Evolutionary conservation across 1,284 basidiomycete genomes (phyloP).

Genomic region (Acaromyces ingoldii): DNA sequence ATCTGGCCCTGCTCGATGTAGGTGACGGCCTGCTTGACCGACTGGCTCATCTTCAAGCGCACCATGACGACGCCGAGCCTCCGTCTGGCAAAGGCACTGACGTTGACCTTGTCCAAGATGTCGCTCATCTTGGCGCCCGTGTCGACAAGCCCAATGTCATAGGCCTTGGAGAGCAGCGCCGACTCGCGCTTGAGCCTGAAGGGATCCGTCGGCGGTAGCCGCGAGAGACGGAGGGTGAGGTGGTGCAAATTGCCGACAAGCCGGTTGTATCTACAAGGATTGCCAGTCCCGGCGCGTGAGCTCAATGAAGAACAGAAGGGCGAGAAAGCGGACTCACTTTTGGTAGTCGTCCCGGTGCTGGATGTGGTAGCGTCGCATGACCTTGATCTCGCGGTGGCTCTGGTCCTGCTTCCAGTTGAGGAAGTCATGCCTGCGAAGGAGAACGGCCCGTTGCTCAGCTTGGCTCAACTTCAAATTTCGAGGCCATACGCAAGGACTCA

Average conservation of each 20-base stretch:
- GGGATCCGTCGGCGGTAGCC: conserved; percentile 83
- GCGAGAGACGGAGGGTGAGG: conserved; percentile 78
- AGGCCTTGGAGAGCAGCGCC: conserved; percentile 85
- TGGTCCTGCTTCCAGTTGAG: conserved; percentile 93
- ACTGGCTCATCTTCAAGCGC: conserved; percentile 85
- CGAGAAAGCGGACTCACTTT: conserved; percentile 59
- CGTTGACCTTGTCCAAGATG: conserved; percentile 74
- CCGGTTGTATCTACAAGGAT: conserved; percentile 75
- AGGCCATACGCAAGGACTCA: conserved; percentile 17
- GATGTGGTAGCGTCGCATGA: conserved; percentile 86
- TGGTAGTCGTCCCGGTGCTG: conserved; percentile 77
- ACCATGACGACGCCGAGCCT: conserved; percentile 89
- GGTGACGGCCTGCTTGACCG: conserved; percentile 90
- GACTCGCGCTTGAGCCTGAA: conserved; percentile 79
- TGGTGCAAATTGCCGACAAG: conserved; percentile 81
- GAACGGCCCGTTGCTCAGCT: neutral
- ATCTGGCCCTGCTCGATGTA: conserved; percentile 99
- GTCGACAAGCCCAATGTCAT: conserved; percentile 88
- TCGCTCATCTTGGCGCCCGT: conserved; percentile 56
- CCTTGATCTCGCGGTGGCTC: conserved; percentile 82
- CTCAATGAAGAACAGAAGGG: conserved; percentile 1
- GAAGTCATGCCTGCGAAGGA: conserved; percentile 48
- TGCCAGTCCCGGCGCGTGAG: conserved; percentile 2
- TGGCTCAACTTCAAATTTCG: no score
- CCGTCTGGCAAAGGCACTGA: conserved; percentile 85